These are phyloP conservation scores for Pythium diclinum DNA, from an alignment of 352 stramenopile species.

Conservation along the genomic window DNA sequence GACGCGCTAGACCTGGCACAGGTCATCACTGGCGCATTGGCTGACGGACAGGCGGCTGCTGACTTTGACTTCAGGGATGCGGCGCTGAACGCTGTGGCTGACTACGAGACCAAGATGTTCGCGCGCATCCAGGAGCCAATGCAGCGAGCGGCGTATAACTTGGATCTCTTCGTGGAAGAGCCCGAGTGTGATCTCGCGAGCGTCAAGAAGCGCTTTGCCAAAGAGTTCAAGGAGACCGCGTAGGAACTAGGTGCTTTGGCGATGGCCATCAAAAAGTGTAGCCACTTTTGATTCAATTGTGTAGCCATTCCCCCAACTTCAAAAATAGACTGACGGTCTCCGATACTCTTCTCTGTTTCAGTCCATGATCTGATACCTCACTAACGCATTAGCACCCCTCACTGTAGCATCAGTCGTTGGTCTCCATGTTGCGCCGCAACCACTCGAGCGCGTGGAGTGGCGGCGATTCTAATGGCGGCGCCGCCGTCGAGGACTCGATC, in stretches of 20 bases:
- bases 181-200: background rate
- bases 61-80: background rate
- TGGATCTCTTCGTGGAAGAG: slow-evolving; percentile 18
- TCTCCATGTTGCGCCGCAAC: background rate
- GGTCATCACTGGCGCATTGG: background rate
- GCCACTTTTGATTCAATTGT: no score
- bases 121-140: slow-evolving; percentile 6
- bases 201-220: background rate
- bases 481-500: slow-evolving; percentile 6
- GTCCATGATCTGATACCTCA: background rate
- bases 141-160: slow-evolving; percentile 14
- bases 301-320: background rate
- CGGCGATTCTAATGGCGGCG: background rate
- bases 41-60: background rate
- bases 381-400: background rate
- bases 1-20: slow-evolving; percentile 26
- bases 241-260: background rate
- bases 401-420: background rate
- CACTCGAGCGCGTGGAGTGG: background rate
- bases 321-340: background rate
- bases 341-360: background rate
- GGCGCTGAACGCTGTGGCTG: background rate
- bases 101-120: slow-evolving; percentile 23
- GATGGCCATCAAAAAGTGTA: no score
- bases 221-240: background rate